Conservation (phyloP, 2,329 filamentous ascomycete genomes). For the Diplodia corticola region DNA sequence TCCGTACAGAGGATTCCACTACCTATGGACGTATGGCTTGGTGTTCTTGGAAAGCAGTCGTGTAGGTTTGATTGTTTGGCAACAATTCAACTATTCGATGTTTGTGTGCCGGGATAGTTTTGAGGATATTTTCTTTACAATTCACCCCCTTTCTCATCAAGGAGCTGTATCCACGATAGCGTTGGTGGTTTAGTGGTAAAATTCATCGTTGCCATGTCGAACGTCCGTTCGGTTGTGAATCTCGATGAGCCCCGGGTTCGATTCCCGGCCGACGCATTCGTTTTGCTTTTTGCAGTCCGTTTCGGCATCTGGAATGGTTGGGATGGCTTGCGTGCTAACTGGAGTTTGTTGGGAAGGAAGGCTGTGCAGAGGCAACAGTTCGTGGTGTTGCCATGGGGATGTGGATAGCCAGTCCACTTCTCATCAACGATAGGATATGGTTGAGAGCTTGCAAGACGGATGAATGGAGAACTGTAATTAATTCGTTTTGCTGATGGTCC, state of each 20-base stretch:
- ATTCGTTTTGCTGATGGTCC: neutral
- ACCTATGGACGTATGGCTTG: too few relatives aligned
- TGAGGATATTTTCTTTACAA: too few relatives aligned
- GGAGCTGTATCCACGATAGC: neutral
- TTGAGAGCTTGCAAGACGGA: neutral
- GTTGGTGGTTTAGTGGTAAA: slow-evolving; percentile 22
- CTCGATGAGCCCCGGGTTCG: slow-evolving; percentile 19
- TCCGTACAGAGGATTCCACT: too few relatives aligned
- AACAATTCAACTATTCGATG: too few relatives aligned
- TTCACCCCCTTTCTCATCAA: neutral
- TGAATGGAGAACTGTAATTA: neutral
- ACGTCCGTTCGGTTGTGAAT: too few relatives aligned
- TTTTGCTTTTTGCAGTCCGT: neutral
- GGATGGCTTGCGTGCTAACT: neutral
- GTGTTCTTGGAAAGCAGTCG: too few relatives aligned
- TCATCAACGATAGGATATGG: neutral
- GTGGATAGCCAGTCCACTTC: neutral
- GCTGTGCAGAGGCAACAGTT: neutral
- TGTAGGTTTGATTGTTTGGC: too few relatives aligned
- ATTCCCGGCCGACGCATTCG: slow-evolving; percentile 16
- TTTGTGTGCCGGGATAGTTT: too few relatives aligned
- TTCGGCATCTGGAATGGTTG: neutral
- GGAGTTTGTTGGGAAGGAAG: neutral
- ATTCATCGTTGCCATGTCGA: slow-evolving; percentile 14
- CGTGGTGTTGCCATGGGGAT: neutral